Percentiles rank a stretch among this genome's conserved stretches.
phyloP scores from a whole-genome alignment of 139 green algal species.

The Astrephomene gubernaculifera region DNA sequence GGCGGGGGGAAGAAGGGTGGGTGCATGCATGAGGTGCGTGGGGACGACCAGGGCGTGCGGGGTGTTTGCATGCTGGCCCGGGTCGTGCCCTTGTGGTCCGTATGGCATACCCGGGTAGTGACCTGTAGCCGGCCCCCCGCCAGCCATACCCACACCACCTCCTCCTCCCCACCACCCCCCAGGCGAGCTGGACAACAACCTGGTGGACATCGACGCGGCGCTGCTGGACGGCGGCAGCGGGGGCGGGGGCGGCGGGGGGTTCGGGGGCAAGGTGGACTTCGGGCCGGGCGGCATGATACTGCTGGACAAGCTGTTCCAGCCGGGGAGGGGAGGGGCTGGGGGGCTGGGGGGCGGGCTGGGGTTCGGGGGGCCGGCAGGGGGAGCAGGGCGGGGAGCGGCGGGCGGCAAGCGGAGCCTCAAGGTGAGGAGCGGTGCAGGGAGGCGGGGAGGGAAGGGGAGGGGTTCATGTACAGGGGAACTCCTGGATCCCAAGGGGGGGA shows the following conservation, averaged over 20 bases:
- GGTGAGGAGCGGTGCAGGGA: background rate
- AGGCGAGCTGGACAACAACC: conserved; percentile 26
- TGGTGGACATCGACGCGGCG: conserved; percentile 32
- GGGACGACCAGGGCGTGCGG: background rate
- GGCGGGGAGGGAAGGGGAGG: too few species aligned
- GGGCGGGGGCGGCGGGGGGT: background rate
- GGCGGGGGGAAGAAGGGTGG: background rate
- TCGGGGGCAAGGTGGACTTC: conserved; percentile 10
- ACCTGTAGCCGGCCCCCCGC: too few species aligned
- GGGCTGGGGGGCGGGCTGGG: background rate
- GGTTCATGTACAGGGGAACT: too few species aligned
- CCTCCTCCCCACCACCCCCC: too few species aligned
- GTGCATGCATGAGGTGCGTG: background rate
- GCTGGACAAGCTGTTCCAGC: conserved; percentile 29
- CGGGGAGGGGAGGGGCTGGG: background rate
- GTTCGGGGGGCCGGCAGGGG: background rate
- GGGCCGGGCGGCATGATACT: conserved; percentile 14
- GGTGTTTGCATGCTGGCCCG: too few species aligned
- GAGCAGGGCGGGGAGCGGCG: background rate
- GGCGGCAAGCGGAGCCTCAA: conserved; percentile 12
- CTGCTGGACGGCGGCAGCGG: conserved; percentile 6
- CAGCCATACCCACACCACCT: too few species aligned
- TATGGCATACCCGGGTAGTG: too few species aligned
- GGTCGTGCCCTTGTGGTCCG: too few species aligned
- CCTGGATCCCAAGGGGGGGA: too few species aligned